These are phyloP conservation scores for Chaetomiaceae sp. DNA, from an alignment of 2,329 filamentous ascomycete genomes.

Conservation along the genomic window DNA sequence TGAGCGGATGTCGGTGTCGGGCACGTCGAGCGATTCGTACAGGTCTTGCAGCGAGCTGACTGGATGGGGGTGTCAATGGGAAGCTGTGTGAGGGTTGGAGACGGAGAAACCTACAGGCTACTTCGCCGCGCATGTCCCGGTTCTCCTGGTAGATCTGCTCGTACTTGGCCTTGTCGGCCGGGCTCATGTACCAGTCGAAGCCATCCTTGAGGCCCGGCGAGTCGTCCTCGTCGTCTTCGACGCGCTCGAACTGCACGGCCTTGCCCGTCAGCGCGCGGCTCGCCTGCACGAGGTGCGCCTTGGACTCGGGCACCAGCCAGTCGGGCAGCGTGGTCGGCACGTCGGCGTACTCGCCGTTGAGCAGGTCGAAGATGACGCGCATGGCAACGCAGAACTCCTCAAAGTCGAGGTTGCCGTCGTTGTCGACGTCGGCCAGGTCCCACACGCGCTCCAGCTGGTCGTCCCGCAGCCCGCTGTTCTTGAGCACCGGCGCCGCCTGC, in stretches of 20 bases:
- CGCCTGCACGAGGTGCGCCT: slow-evolving; percentile 84
- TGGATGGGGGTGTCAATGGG: slow-evolving; percentile 29
- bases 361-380: slow-evolving; percentile 93
- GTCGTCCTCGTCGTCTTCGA: slow-evolving; percentile 71
- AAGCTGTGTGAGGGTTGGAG: background rate
- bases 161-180: slow-evolving; percentile 85
- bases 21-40: slow-evolving; percentile 73
- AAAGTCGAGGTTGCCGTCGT: slow-evolving; percentile 95
- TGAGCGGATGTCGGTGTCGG: slow-evolving; percentile 75
- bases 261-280: slow-evolving; percentile 72
- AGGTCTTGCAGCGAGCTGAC: slow-evolving; percentile 76
- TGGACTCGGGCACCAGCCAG: slow-evolving; percentile 95
- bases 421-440: slow-evolving; percentile 96
- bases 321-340: slow-evolving; percentile 84
- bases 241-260: slow-evolving; percentile 76
- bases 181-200: slow-evolving; percentile 99
- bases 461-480: slow-evolving; percentile 59
- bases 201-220: slow-evolving; percentile 84
- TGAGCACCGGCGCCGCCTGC: slow-evolving; percentile 57
- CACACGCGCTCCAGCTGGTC: slow-evolving; percentile 92
- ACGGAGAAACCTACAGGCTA: slow-evolving; percentile 55
- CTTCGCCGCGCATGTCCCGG: slow-evolving; percentile 78
- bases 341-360: slow-evolving; percentile 90
- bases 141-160: slow-evolving; percentile 96
- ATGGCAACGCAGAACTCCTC: slow-evolving; percentile 99